Conservation (phyloP, 192 early-diverging fungal genomes). For the Thoreauomyces humboldtii region DNA sequence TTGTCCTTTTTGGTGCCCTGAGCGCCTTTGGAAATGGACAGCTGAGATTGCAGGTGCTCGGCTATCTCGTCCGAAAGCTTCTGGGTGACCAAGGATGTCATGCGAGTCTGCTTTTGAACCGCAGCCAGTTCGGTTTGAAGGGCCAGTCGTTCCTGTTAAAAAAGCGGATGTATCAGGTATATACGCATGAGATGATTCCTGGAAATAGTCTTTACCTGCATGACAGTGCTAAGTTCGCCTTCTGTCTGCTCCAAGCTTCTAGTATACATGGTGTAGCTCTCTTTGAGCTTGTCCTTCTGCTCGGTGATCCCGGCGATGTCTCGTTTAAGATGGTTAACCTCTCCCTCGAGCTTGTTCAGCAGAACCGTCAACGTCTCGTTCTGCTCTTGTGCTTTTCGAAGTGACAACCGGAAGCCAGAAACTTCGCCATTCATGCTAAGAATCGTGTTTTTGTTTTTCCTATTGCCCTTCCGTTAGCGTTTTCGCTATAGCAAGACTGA, state of each 20-base stretch:
- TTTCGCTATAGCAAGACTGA: neutral
- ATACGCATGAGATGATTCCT: neutral
- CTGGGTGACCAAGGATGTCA: constrained; percentile 27
- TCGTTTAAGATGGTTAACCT: constrained; percentile 47
- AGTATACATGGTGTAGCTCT: constrained; percentile 45
- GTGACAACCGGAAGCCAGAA: constrained; percentile 44
- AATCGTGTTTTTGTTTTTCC: constrained; percentile 49
- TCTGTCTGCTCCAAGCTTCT: constrained; percentile 51
- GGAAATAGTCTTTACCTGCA: constrained; percentile 32
- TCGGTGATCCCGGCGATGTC: constrained; percentile 46
- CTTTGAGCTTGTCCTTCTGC: constrained; percentile 47
- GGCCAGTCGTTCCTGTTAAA: constrained; percentile 50
- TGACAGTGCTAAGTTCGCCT: constrained; percentile 41
- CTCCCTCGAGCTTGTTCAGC: constrained; percentile 50
- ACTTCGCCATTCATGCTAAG: constrained; percentile 48
- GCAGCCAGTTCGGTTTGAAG: constrained; percentile 49
- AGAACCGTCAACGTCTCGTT: constrained; percentile 54
- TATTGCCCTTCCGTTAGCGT: constrained; percentile 5
- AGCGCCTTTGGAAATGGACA: constrained; percentile 52
- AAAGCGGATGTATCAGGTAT: neutral
- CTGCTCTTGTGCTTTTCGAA: constrained; percentile 47
- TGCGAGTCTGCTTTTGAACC: constrained; percentile 41
- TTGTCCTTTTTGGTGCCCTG: constrained; percentile 42
- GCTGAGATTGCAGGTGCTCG: constrained; percentile 54
- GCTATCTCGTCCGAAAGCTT: constrained; percentile 53